Evolutionary conservation across 441 rosid genomes (phyloP).

Genomic region (Adansonia grandidieri): DNA sequence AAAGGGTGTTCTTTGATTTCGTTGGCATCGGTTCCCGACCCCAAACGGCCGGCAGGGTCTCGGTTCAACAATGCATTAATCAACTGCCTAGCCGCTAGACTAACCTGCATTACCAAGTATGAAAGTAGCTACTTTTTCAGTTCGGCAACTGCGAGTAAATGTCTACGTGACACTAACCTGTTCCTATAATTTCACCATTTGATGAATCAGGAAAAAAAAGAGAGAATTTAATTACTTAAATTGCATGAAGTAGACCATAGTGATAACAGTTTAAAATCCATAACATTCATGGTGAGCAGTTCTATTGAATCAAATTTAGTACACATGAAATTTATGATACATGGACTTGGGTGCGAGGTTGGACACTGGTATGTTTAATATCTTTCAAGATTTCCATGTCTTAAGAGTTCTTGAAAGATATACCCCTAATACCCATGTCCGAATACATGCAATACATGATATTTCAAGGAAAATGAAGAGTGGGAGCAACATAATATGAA

Average conservation of each 20-base stretch:
- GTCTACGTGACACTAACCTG: neutral
- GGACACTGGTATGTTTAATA: too few species aligned
- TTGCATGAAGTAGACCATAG: neutral
- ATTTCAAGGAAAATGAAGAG: too few species aligned
- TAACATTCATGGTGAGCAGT: neutral
- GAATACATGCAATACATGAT: too few species aligned
- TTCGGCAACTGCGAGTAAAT: neutral
- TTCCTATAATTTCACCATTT: neutral
- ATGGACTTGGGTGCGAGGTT: too few species aligned
- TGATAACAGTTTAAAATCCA: neutral
- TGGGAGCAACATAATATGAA: neutral
- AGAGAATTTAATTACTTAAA: neutral
- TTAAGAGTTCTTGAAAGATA: too few species aligned
- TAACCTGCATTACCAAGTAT: slow-evolving; percentile 60
- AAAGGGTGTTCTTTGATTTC: slow-evolving; percentile 93
- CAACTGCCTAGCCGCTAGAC: slow-evolving; percentile 83
- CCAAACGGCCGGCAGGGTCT: slow-evolving; percentile 79
- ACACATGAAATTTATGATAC: neutral
- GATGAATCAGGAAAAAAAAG: neutral
- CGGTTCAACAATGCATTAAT: slow-evolving; percentile 69
- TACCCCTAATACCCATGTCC: too few species aligned
- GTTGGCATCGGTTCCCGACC: slow-evolving; percentile 76
- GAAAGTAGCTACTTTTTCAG: slow-evolving; percentile 10
- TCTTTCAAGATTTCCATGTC: too few species aligned
- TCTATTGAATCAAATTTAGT: neutral